Evolutionary conservation across 163 green algal species (phyloP).

Genomic region (Scenedesmus sp.): DNA sequence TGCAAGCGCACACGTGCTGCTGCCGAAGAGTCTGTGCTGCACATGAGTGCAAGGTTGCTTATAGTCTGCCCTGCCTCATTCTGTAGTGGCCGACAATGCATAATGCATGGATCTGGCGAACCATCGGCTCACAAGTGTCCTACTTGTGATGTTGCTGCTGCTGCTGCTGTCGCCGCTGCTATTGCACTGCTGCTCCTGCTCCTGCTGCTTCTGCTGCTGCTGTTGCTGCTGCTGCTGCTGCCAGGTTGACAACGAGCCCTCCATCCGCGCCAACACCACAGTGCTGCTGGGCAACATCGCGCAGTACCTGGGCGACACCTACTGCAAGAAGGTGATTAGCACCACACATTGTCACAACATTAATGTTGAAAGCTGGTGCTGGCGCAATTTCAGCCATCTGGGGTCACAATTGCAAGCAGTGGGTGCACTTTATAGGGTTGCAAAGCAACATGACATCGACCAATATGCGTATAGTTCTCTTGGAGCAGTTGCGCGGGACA

Average conservation of each 20-base stretch:
- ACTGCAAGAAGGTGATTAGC: conserved; percentile 61
- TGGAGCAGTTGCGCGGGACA: too few species aligned
- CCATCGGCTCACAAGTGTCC: neutral
- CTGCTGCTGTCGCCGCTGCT: too few species aligned
- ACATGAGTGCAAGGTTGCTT: neutral
- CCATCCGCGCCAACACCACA: conserved; percentile 98
- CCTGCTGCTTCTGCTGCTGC: neutral
- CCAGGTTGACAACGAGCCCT: conserved; percentile 95
- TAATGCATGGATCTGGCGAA: too few species aligned
- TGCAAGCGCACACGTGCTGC: too few species aligned
- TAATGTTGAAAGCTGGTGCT: too few species aligned
- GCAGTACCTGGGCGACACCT: conserved; percentile 81
- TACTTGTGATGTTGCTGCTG: neutral
- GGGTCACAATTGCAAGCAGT: too few species aligned
- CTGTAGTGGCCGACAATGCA: neutral
- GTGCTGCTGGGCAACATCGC: conserved; percentile 98
- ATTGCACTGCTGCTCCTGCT: neutral
- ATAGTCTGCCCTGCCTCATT: neutral
- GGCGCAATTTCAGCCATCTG: too few species aligned
- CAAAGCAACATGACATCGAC: too few species aligned
- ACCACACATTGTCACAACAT: too few species aligned
- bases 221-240: neutral
- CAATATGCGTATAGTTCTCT: too few species aligned
- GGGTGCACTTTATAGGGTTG: too few species aligned
- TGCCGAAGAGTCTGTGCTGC: neutral